Percentiles rank a stretch among this genome's conserved stretches.
Evolutionary conservation across 2,329 filamentous ascomycete species (phyloP).

Genomic region (Fusarium camptoceras): DNA sequence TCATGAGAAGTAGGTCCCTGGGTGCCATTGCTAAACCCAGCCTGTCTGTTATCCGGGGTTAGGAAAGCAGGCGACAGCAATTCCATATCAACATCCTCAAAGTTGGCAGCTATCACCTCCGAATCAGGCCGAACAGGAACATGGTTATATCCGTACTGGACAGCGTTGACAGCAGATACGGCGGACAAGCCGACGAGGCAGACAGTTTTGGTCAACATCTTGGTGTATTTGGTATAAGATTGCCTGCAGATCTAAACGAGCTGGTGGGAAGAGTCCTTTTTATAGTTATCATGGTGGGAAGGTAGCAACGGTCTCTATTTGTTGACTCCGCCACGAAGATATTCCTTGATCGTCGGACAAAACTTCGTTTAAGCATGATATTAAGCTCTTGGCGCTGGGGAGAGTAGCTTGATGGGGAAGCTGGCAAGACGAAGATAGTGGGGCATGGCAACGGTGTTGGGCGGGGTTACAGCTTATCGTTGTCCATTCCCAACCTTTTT

Average conservation of each 20-base stretch:
- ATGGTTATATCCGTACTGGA: slow-evolving; percentile 35
- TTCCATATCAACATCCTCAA: slow-evolving; percentile 30
- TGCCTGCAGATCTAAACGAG: fast-evolving
- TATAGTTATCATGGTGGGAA: slow-evolving; percentile 2
- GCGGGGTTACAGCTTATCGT: slow-evolving; percentile 7
- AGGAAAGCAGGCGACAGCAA: slow-evolving; percentile 25
- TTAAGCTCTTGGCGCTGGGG: slow-evolving; percentile 29
- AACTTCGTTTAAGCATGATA: slow-evolving; percentile 21
- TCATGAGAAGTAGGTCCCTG: slow-evolving; percentile 34
- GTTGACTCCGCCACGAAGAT: slow-evolving; percentile 8
- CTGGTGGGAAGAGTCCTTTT: background rate
- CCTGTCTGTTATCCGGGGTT: background rate
- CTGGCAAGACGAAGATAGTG: slow-evolving; percentile 15
- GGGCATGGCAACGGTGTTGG: slow-evolving; percentile 14
- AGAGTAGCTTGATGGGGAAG: slow-evolving; percentile 35
- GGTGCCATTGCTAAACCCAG: slow-evolving; percentile 29
- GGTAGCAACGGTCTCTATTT: slow-evolving; percentile 29
- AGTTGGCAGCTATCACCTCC: slow-evolving; percentile 27
- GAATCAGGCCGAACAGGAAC: slow-evolving; percentile 13
- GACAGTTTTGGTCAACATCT: slow-evolving; percentile 3
- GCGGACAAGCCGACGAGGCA: slow-evolving; percentile 10
- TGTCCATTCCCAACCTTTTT: background rate
- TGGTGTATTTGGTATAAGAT: background rate
- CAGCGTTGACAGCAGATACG: slow-evolving; percentile 14
- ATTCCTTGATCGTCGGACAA: slow-evolving; percentile 2